Percentiles rank a stretch among this genome's conserved stretches.
These are phyloP conservation scores for Fusarium continuum DNA, from an alignment of 2,329 filamentous ascomycete species.

Conservation along the genomic window DNA sequence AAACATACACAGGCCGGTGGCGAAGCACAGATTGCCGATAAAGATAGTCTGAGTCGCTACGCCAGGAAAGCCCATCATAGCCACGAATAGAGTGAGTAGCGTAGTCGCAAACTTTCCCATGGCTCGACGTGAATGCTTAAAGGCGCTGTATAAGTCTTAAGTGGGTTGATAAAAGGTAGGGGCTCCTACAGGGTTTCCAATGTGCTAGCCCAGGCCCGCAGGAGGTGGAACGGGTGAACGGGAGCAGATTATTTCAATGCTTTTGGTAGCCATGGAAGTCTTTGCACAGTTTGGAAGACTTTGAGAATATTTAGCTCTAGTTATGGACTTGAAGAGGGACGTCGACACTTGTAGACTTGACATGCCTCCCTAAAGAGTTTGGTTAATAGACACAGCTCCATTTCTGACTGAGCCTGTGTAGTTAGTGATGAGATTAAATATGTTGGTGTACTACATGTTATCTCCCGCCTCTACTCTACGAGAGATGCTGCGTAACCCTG, in stretches of 20 bases:
- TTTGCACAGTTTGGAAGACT: neutral
- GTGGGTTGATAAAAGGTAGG: neutral
- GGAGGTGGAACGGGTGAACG: neutral
- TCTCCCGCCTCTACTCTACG: too few species aligned
- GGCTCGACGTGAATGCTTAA: slow-evolving; percentile 31
- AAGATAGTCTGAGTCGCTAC: slow-evolving; percentile 43
- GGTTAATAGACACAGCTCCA: too few species aligned
- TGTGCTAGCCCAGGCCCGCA: neutral
- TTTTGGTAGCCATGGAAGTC: slow-evolving; percentile 1
- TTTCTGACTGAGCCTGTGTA: too few species aligned
- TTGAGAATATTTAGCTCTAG: neutral
- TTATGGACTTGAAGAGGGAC: neutral
- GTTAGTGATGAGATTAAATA: too few species aligned
- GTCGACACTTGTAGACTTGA: neutral
- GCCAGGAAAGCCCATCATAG: slow-evolving; percentile 45
- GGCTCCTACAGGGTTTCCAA: slow-evolving; percentile 22
- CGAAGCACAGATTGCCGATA: slow-evolving; percentile 44
- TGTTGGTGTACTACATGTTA: too few species aligned
- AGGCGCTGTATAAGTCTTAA: neutral
- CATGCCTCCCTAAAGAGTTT: too few species aligned
- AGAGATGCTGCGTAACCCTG: too few species aligned
- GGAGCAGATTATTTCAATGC: slow-evolving; percentile 15
- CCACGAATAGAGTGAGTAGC: slow-evolving; percentile 39
- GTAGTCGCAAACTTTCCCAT: slow-evolving; percentile 46
- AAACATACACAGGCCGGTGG: slow-evolving; percentile 42